Base-by-base conservation (phyloP, 1,284 basidiomycete genomes). In the Farysia itapuensis region DNA sequence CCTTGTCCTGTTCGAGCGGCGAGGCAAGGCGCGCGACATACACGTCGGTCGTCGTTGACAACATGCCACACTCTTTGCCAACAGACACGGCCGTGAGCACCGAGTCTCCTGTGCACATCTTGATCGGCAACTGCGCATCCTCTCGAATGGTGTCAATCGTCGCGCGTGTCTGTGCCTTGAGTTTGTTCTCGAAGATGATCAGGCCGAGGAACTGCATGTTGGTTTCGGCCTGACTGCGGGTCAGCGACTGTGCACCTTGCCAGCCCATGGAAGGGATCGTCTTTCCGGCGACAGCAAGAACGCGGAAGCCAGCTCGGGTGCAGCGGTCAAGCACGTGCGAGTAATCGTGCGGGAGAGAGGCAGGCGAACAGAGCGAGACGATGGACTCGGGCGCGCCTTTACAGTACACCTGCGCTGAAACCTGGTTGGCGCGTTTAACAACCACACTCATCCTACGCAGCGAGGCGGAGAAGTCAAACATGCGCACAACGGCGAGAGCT, bases 21-120 rank as follows among this genome's bases (percentile, higher is more conserved):
- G 29, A 22, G 19, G n/a, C 16, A 21, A 60, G 13, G 11, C 56
- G 41, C 9, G 65, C 42, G 15, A 40, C 44, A 16, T 35, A 68
- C 33, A 67, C 58, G 12, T 51, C 37, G 4, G 40, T 36, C 13
- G 30, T 25, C 4, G 43, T 11, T 4, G 16, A 23, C 11, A 64
- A 8, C 4, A 68, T 59, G 18, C 59, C 65, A 15, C 45, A 47
- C 21, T 64, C 59, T 24, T 43, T 46, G 2, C 43, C 66, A n/a
- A 64, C 51, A 12, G 59, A 45, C 13, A 69, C 45, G 1, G 66
- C 66, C 7, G 66, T 69, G 9, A 54, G 41, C 13, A 54, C 47
- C 14, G 46, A 43, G 35, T 69, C 66, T n/a, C 66, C 66, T 1
- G 66, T 69, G 37, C 52, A 57, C 51, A 69, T 64, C 42, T 67